phyloP scores from a whole-genome alignment of 2,329 filamentous ascomycete genomes.

The Ceratocystis eucalypticola region DNA sequence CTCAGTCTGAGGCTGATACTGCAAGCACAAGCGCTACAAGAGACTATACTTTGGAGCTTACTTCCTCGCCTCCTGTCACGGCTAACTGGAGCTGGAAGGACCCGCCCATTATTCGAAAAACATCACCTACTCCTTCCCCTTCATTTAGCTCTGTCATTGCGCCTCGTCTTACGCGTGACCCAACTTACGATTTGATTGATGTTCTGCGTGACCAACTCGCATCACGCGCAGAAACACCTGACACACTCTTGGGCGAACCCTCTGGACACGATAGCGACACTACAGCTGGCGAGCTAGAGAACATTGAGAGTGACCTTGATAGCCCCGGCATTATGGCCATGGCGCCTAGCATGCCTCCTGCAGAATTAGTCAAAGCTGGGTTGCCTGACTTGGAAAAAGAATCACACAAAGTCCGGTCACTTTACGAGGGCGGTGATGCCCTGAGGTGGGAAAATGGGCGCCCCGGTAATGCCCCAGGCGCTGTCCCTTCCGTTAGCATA shows the following conservation, averaged over 20 bases:
- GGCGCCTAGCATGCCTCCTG: slow-evolving; percentile 27
- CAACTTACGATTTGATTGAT: slow-evolving; percentile 15
- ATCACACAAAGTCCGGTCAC: slow-evolving; percentile 54
- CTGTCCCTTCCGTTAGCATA: not conserved
- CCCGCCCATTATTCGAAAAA: slow-evolving; percentile 13
- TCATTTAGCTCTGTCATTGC: slow-evolving; percentile 13
- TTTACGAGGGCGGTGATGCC: slow-evolving; percentile 45
- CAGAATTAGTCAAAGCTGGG: slow-evolving; percentile 39
- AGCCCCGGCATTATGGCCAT: not conserved
- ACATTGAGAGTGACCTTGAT: not conserved
- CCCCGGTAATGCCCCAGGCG: slow-evolving; percentile 2
- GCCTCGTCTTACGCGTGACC: slow-evolving; percentile 8
- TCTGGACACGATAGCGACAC: not conserved
- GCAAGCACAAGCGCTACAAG: not conserved
- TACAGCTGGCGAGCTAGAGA: not conserved
- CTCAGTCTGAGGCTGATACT: not conserved
- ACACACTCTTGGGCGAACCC: not conserved
- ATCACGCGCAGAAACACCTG: not conserved
- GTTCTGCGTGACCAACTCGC: slow-evolving; percentile 5
- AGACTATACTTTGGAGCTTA: not conserved
- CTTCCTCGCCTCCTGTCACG: not conserved
- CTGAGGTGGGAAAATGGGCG: slow-evolving; percentile 39
- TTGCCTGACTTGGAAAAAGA: slow-evolving; percentile 41
- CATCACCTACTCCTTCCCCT: slow-evolving; percentile 17
- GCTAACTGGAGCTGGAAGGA: slow-evolving; percentile 7